Percentiles rank a stretch among this genome's conserved stretches.
Evolutionary conservation across 1,284 basidiomycete genomes (phyloP).

Genomic region (Ceratobasidium sp.): DNA sequence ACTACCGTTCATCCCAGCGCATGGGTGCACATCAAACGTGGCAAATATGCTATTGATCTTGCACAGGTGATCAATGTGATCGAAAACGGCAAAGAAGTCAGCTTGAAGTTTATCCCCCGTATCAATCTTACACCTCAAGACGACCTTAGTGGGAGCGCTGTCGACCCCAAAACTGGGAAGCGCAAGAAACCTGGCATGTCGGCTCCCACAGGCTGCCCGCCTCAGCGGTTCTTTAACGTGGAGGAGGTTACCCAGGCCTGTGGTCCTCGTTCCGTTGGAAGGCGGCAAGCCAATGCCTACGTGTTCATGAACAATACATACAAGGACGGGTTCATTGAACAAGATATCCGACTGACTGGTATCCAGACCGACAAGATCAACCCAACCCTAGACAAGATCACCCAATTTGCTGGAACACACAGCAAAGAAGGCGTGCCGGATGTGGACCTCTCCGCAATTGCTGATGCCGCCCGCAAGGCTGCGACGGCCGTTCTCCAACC

Average conservation of each 20-base stretch:
- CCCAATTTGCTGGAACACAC: conserved; percentile 80
- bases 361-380: conserved; percentile 91
- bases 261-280: conserved; percentile 77
- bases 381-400: conserved; percentile 90
- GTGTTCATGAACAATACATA: conserved; percentile 92
- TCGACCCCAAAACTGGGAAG: conserved; percentile 70
- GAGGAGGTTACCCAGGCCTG: conserved; percentile 94
- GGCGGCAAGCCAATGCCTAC: conserved; percentile 64
- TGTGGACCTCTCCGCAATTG: conserved; percentile 86
- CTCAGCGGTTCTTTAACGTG: conserved; percentile 92
- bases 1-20: conserved; percentile 86
- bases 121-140: conserved; percentile 95
- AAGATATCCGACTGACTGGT: conserved; percentile 91
- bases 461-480: conserved; percentile 88
- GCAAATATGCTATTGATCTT: conserved; percentile 94
- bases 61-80: conserved; percentile 95
- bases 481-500: conserved; percentile 93
- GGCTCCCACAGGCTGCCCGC: conserved; percentile 79
- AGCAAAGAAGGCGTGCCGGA: conserved; percentile 61
- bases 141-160: conserved; percentile 65
- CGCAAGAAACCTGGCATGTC: conserved; percentile 72
- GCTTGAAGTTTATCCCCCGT: conserved; percentile 94
- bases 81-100: conserved; percentile 94
- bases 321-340: conserved; percentile 95
- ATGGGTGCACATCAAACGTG: conserved; percentile 96